Evolutionary conservation across 257 asterid genomes (phyloP).

Genomic region (Scutellaria barbata): DNA sequence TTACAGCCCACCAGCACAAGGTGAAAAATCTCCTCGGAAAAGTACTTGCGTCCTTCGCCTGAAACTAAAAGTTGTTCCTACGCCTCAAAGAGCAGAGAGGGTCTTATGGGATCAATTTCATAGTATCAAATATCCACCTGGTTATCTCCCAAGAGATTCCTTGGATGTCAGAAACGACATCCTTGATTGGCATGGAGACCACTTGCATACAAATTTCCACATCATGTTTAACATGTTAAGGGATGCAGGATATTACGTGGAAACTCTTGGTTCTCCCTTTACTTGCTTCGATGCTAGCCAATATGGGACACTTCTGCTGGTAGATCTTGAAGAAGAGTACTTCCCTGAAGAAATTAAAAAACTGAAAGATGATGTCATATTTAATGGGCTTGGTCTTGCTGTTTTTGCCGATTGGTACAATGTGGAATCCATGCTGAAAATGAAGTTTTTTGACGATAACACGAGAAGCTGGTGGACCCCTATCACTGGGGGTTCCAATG

Average conservation of each 20-base stretch:
- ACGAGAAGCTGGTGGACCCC: constrained; percentile 99
- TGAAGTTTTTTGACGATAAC: constrained; percentile 97
- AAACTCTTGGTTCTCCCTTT: constrained; percentile 96
- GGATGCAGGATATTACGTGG: constrained; percentile 93
- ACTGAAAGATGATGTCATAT: constrained; percentile 76
- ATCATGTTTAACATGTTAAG: constrained; percentile 93
- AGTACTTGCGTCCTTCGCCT: constrained; percentile 74
- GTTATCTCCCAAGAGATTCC: constrained; percentile 97
- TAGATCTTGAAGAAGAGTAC: constrained; percentile 97
- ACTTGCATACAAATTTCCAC: constrained; percentile 94
- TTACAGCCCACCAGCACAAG: constrained; percentile 79
- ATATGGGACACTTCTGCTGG: constrained; percentile 91
- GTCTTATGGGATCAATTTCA: constrained; percentile 98
- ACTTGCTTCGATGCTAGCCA: constrained; percentile 96
- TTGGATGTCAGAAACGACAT: constrained; percentile 95
- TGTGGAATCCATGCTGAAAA: constrained; percentile 94
- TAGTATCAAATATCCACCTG: constrained; percentile 96
- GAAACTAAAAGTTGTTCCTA: constrained; percentile 81
- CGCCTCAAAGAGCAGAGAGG: constrained; percentile 87
- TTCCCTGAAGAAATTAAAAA: constrained; percentile 80
- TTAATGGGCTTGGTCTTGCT: constrained; percentile 76
- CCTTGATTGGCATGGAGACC: constrained; percentile 99
- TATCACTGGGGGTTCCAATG: constrained; percentile 92
- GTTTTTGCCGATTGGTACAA: constrained; percentile 99
- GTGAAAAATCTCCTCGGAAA: constrained; percentile 63